A percentile compares a stretch with the other conserved stretches of the same genome.
Evolutionary conservation across 2,329 filamentous ascomycete species (phyloP).

Genomic region (Dactylellina cionopaga): DNA sequence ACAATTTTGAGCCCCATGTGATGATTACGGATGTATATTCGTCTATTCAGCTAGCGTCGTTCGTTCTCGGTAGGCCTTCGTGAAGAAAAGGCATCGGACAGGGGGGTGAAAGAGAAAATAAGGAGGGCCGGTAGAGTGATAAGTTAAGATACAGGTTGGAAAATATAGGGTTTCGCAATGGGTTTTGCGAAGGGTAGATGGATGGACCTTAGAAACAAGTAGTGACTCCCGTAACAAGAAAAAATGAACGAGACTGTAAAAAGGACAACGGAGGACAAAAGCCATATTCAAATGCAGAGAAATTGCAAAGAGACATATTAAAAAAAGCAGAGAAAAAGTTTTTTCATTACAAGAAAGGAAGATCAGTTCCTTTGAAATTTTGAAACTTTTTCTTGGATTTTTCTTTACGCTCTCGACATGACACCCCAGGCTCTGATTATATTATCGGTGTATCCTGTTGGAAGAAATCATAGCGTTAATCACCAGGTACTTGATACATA

Average conservation of each 20-base stretch:
- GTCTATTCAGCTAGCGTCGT: too few species aligned
- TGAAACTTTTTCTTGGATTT: slow-evolving; percentile 51
- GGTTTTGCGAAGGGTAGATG: slow-evolving; percentile 27
- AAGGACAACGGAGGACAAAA: slow-evolving; percentile 15
- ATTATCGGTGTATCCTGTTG: slow-evolving; percentile 87
- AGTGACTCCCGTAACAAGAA: slow-evolving; percentile 47
- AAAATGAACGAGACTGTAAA: slow-evolving; percentile 13
- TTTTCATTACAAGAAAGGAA: slow-evolving; percentile 49
- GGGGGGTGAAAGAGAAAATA: neutral
- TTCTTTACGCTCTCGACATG: slow-evolving; percentile 84
- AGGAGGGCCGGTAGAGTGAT: slow-evolving; percentile 9
- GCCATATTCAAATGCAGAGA: neutral
- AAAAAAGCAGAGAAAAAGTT: neutral
- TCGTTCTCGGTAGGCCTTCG: too few species aligned
- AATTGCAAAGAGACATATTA: slow-evolving; percentile 6
- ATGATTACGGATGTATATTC: too few species aligned
- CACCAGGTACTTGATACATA: neutral
- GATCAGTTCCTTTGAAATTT: slow-evolving; percentile 56
- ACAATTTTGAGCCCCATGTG: too few species aligned
- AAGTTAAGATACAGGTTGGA: slow-evolving; percentile 40
- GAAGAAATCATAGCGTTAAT: neutral
- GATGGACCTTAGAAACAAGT: slow-evolving; percentile 44
- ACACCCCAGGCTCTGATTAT: slow-evolving; percentile 98
- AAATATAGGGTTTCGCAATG: slow-evolving; percentile 27
- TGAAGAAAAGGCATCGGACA: neutral